These are phyloP conservation scores for Leccinum arenicola DNA, from an alignment of 768 basidiomycete species.

Conservation along the genomic window DNA sequence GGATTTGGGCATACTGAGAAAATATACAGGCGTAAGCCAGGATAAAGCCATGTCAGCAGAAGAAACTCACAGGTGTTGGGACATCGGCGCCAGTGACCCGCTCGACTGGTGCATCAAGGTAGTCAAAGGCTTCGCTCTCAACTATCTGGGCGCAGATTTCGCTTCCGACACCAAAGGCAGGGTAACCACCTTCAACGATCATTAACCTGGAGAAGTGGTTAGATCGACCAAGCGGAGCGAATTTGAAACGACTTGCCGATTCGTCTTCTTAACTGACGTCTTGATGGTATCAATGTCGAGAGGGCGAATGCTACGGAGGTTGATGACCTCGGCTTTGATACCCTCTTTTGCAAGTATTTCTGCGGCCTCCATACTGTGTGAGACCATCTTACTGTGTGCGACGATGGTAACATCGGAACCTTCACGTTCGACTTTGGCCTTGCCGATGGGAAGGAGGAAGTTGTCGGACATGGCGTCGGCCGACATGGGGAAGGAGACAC, in stretches of 20 bases:
- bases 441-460: slow-evolving; percentile 95
- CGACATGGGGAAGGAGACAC: slow-evolving; percentile 95
- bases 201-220: slow-evolving; percentile 56
- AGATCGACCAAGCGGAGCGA: neutral
- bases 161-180: slow-evolving; percentile 95
- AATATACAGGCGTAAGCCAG: slow-evolving; percentile 12
- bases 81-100: slow-evolving; percentile 97
- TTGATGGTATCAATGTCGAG: slow-evolving; percentile 98
- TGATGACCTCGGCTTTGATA: slow-evolving; percentile 97
- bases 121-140: slow-evolving; percentile 97
- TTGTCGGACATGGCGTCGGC: slow-evolving; percentile 92
- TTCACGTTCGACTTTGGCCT: slow-evolving; percentile 92
- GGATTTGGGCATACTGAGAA: slow-evolving; percentile 79
- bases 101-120: slow-evolving; percentile 97
- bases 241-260: slow-evolving; percentile 54
- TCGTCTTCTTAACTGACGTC: slow-evolving; percentile 97
- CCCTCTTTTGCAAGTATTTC: slow-evolving; percentile 93
- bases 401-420: slow-evolving; percentile 95
- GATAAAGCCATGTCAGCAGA: slow-evolving; percentile 6
- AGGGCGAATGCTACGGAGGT: slow-evolving; percentile 92
- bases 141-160: slow-evolving; percentile 98
- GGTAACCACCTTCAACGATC: slow-evolving; percentile 98
- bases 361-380: slow-evolving; percentile 91
- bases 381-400: slow-evolving; percentile 98
- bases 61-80: slow-evolving; percentile 80